phyloP scores from a whole-genome alignment of 805 yeast species.

The Cyberlindnera amylophila region DNA sequence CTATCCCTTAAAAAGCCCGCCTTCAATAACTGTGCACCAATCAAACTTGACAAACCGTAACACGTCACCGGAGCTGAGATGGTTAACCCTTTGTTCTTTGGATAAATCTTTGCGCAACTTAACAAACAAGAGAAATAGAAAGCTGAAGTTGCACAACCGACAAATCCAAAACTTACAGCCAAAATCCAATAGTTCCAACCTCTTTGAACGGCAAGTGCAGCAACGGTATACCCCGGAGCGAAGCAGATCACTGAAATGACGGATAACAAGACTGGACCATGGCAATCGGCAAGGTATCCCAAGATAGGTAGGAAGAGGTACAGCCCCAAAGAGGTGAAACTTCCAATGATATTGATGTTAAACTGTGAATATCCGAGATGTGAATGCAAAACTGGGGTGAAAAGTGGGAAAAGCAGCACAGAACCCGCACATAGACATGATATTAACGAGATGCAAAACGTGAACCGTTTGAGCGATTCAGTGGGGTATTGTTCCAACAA shows the following conservation, averaged over 20 bases:
- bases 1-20: slow-evolving; percentile 28
- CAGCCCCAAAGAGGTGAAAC: slow-evolving; percentile 73
- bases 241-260: slow-evolving; percentile 56
- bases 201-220: slow-evolving; percentile 34
- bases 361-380: slow-evolving; percentile 61
- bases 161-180: slow-evolving; percentile 49
- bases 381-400: slow-evolving; percentile 62
- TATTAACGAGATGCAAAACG: slow-evolving; percentile 54
- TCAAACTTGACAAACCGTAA: slow-evolving; percentile 77
- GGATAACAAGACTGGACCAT: slow-evolving; percentile 74
- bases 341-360: slow-evolving; percentile 68
- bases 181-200: slow-evolving; percentile 32
- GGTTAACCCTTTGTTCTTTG: slow-evolving; percentile 70
- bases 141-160: slow-evolving; percentile 72
- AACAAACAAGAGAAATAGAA: slow-evolving; percentile 66
- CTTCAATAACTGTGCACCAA: slow-evolving; percentile 62
- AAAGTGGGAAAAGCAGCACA: slow-evolving; percentile 76
- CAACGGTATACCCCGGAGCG: slow-evolving; percentile 62
- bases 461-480: slow-evolving; percentile 37
- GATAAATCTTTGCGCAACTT: slow-evolving; percentile 85
- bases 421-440: slow-evolving; percentile 81
- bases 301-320: slow-evolving; percentile 78
- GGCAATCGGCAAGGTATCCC: slow-evolving; percentile 81
- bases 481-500: slow-evolving; percentile 40
- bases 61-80: slow-evolving; percentile 86